Conservation (phyloP, 345 rosid genomes). For the Rhizophora apiculata region DNA sequence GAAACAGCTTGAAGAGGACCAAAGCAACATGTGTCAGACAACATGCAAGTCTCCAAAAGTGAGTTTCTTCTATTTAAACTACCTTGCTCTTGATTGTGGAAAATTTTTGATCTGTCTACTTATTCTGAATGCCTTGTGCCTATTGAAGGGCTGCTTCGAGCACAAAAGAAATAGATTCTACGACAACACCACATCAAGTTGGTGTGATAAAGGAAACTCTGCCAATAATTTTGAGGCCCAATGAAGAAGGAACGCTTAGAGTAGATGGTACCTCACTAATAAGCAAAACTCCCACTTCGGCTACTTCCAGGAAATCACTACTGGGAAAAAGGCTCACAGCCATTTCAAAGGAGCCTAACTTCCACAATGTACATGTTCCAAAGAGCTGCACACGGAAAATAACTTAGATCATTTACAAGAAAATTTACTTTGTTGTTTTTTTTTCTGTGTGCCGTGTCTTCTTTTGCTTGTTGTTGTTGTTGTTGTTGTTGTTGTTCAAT, state of each 20-base stretch:
- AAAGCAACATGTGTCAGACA: slow-evolving; percentile 36
- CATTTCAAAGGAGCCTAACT: slow-evolving; percentile 62
- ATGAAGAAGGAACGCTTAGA: slow-evolving; percentile 25
- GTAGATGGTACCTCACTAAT: slow-evolving; percentile 20
- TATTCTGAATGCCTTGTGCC: neutral
- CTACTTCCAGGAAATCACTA: slow-evolving; percentile 25
- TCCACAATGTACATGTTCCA: slow-evolving; percentile 55
- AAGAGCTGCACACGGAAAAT: slow-evolving; percentile 61
- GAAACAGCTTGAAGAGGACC: slow-evolving; percentile 28
- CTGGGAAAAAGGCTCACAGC: slow-evolving; percentile 41
- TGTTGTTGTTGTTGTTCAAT: slow-evolving; percentile 30
- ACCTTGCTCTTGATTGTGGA: neutral
- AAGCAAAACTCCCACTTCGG: slow-evolving; percentile 32
- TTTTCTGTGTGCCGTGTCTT: neutral
- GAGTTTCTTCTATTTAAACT: slow-evolving; percentile 2
- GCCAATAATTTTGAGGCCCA: slow-evolving; percentile 20
- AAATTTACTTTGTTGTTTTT: neutral
- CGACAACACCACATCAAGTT: slow-evolving; percentile 20
- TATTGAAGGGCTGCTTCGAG: slow-evolving; percentile 40
- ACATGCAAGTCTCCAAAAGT: slow-evolving; percentile 32
- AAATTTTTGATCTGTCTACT: neutral
- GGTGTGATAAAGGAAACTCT: slow-evolving; percentile 33
- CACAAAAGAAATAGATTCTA: slow-evolving; percentile 26
- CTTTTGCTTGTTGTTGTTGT: neutral
- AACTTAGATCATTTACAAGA: slow-evolving; percentile 12